phyloP scores from a whole-genome alignment of 169 alveolate genomes.

The Plasmodium reichenowi region DNA sequence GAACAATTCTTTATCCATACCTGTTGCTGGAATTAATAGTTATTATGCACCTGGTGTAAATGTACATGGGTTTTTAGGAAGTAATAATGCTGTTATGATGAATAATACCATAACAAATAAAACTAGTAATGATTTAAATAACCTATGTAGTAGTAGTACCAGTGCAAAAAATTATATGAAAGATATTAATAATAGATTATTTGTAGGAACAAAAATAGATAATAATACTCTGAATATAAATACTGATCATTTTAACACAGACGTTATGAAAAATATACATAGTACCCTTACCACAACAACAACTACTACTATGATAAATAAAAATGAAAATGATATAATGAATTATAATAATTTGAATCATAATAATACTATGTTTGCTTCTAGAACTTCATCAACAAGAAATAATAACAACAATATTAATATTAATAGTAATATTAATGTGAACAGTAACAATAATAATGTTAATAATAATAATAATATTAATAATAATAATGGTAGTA shows the following conservation, averaged over 20 bases:
- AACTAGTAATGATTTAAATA: no score
- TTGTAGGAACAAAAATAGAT: not conserved
- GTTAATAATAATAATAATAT: not conserved
- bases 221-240: not conserved
- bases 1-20: no score
- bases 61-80: no score
- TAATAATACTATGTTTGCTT: constrained; percentile 32
- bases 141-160: no score
- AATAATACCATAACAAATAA: no score
- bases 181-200: no score
- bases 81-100: no score
- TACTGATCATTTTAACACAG: not conserved
- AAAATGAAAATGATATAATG: not conserved
- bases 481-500: no score
- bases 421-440: not conserved
- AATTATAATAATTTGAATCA: constrained; percentile 24
- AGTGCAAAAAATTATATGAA: no score
- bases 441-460: constrained; percentile 13
- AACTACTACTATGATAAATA: not conserved
- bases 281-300: not conserved
- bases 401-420: not conserved
- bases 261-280: not conserved
- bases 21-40: no score
- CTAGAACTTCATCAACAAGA: constrained; percentile 37
- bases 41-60: no score